Conservation (phyloP, 2,329 filamentous ascomycete species). For the Ustulina deusta region DNA sequence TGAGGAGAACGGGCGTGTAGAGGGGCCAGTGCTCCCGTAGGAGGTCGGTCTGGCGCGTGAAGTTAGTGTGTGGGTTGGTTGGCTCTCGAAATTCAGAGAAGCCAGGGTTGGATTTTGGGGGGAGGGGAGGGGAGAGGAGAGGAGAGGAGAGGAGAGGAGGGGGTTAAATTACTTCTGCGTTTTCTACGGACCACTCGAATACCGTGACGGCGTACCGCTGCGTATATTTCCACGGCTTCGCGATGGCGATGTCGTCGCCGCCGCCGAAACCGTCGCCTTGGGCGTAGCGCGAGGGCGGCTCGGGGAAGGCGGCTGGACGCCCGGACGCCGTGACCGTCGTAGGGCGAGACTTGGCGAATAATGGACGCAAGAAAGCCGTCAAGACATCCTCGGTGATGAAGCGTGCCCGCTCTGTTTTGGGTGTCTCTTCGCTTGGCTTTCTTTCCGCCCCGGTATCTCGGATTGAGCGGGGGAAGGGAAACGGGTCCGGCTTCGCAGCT, state of each 20-base stretch:
- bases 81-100: background rate
- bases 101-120: background rate
- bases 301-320: conserved; percentile 63
- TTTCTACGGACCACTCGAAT: conserved; percentile 70
- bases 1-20: conserved; percentile 76
- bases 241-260: conserved; percentile 53
- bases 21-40: conserved; percentile 73
- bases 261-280: conserved; percentile 51
- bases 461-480: conserved; percentile 2
- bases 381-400: conserved; percentile 70
- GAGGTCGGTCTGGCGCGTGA: conserved; percentile 44
- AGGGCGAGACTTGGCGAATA: conserved; percentile 71
- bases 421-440: background rate
- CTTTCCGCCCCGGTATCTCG: background rate
- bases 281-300: conserved; percentile 53
- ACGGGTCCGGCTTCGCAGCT: background rate
- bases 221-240: conserved; percentile 72
- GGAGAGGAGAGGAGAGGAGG: background rate
- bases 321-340: conserved; percentile 67
- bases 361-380: conserved; percentile 71
- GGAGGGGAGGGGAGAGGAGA: background rate
- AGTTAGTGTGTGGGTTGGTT: conserved; percentile 1
- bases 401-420: conserved; percentile 20
- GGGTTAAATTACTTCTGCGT: conserved; percentile 59
- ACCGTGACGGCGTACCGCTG: conserved; percentile 65